These are phyloP conservation scores for Penicillium olsonii DNA, from an alignment of 2,329 filamentous ascomycete genomes.

Conservation along the genomic window DNA sequence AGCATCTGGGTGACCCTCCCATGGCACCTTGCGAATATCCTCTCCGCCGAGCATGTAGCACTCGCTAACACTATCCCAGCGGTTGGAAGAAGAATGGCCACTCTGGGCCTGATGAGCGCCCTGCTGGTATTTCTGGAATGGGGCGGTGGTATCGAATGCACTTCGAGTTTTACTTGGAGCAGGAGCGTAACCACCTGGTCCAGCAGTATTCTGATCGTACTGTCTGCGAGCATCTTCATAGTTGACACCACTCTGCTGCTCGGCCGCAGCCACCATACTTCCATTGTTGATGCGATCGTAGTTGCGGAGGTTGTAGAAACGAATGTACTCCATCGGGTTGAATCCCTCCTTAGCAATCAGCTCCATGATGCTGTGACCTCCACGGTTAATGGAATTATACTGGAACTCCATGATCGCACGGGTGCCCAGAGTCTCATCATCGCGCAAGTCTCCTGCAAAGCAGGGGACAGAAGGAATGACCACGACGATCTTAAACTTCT, in stretches of 20 bases:
- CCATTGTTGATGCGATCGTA: slow-evolving; percentile 81
- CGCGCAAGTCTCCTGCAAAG: slow-evolving; percentile 86
- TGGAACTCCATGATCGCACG: slow-evolving; percentile 98
- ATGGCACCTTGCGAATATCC: slow-evolving; percentile 66
- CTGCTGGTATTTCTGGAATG: slow-evolving; percentile 71
- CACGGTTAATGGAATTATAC: slow-evolving; percentile 92
- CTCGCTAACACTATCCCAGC: slow-evolving; percentile 74
- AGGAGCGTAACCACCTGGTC: slow-evolving; percentile 46
- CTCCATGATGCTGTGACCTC: slow-evolving; percentile 86
- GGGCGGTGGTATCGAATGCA: slow-evolving; percentile 43
- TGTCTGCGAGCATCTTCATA: slow-evolving; percentile 48
- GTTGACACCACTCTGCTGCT: slow-evolving; percentile 45
- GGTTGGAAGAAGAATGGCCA: slow-evolving; percentile 49
- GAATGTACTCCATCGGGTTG: slow-evolving; percentile 80
- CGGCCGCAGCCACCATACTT: slow-evolving; percentile 36
- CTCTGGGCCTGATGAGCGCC: slow-evolving; percentile 60
- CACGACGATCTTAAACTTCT: slow-evolving; percentile 89
- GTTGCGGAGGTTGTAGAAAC: slow-evolving; percentile 89
- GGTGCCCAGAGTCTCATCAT: slow-evolving; percentile 81
- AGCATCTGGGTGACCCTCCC: slow-evolving; percentile 55
- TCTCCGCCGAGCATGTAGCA: slow-evolving; percentile 82
- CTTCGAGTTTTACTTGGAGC: slow-evolving; percentile 35
- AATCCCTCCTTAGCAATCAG: slow-evolving; percentile 73
- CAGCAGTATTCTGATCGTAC: slow-evolving; percentile 48
- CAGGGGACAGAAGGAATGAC: slow-evolving; percentile 89